Evolutionary conservation across 768 basidiomycete species (phyloP), one percentile per base, ranked within the genome.

Genomic region (Leccinum subgranulosum): DNA sequence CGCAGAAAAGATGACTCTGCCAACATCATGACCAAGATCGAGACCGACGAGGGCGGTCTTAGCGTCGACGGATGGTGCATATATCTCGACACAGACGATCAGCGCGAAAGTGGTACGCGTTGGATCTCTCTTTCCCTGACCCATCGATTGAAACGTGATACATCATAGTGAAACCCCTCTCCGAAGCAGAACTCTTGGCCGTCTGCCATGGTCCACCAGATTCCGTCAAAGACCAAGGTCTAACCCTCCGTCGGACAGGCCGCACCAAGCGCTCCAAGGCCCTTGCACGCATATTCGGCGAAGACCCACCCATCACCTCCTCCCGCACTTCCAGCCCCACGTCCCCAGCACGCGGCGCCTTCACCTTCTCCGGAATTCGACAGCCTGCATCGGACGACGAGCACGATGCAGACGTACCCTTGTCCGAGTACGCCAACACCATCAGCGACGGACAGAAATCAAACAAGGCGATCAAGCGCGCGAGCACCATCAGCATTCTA

Each of bases 401-500:
- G 28, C 73, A 71, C 21, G 76, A 75, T 51, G 65, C 66, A 33
- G 75, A 76, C 57, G 51, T 54, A 2, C 49, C 62, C 31, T 64
- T 69, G 6, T 73, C 76, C n/a, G 75, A 74, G 11, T 64, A 71
- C 39, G 55, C 57, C 31, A 71, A 64, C 28, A 64, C 66, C 29
- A 65, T 69, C 15, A 53, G 56, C 59, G 54, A 77, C 64, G 31
- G 69, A 63, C 66, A 69, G 55, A 55, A 57, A 46, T 56, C 60
- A 27, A 60, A 58, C 52, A 71, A 60, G 49, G 57, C 69, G 4
- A 67, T 73, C 51, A 95, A 97, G 64, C 89, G 97, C 21, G 97
- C 97, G 1, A 96, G 94, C 66, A 91, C 93, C 0, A 85, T 98
- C 69, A 96, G 94, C 72, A 84, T 99, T 60, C 86, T 99, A 69